A percentile compares a stretch with the other conserved stretches of the same genome.
Evolutionary conservation across 257 asterid genomes (phyloP).

Genomic region (Gentiana dahurica): DNA sequence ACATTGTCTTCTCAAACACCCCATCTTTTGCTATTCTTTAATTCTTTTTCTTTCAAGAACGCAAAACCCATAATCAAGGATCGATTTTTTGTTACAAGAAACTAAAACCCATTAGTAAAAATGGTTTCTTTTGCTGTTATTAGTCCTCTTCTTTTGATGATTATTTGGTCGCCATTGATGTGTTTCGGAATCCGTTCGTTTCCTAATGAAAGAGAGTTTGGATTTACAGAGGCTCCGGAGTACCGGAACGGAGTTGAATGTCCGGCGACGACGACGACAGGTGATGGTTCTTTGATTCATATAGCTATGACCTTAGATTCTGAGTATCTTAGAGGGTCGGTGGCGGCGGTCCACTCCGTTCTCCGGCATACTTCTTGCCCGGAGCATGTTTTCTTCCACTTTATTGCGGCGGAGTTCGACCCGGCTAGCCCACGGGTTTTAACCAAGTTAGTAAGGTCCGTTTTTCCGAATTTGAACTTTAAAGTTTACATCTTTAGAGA

Average conservation of each 20-base stretch:
- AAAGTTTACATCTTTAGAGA: constrained; percentile 58
- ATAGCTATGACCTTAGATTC: constrained; percentile 76
- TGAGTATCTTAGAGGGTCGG: constrained; percentile 58
- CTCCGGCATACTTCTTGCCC: constrained; percentile 82
- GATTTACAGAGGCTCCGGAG: constrained; percentile 48
- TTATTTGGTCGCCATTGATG: constrained; percentile 21
- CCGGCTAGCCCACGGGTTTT: constrained; percentile 36
- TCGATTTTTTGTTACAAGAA: constrained; percentile 16
- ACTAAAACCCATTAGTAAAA: background rate
- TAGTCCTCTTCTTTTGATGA: constrained; percentile 16
- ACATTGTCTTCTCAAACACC: no score
- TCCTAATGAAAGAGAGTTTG: constrained; percentile 28
- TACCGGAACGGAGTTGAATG: constrained; percentile 41
- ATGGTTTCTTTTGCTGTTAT: constrained; percentile 21
- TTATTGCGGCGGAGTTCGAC: constrained; percentile 64
- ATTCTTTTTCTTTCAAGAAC: background rate
- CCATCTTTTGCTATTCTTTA: background rate
- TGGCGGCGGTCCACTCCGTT: constrained; percentile 72
- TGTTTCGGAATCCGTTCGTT: constrained; percentile 49
- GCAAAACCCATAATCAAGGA: constrained; percentile 1
- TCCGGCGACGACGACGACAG: constrained; percentile 22
- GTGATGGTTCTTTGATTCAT: constrained; percentile 52
- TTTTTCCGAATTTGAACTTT: constrained; percentile 55
- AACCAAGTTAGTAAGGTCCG: constrained; percentile 37
- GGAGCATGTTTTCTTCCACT: constrained; percentile 52